Conservation (phyloP, 2,329 filamentous ascomycete genomes). For the Corynespora cassiicola region DNA sequence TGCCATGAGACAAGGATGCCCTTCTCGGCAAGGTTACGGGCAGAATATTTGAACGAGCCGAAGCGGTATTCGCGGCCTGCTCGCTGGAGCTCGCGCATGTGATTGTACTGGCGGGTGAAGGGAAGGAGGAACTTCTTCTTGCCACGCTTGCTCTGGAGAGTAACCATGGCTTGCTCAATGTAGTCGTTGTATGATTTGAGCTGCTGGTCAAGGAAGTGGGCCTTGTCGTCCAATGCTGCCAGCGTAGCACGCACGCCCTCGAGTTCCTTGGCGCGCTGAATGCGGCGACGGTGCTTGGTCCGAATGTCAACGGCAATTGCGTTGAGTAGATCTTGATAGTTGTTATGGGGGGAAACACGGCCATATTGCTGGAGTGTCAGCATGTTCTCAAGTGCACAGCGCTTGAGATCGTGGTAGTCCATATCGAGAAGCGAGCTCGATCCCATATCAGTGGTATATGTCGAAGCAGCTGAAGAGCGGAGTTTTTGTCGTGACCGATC, state of each 20-base stretch:
- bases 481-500: conserved; percentile 65
- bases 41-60: conserved; percentile 96
- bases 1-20: conserved; percentile 93
- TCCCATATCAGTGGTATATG: conserved; percentile 65
- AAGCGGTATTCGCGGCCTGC: conserved; percentile 95
- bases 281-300: conserved; percentile 90
- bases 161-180: conserved; percentile 97
- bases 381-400: conserved; percentile 91
- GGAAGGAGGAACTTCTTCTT: conserved; percentile 94
- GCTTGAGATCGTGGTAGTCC: conserved; percentile 91
- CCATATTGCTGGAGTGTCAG: conserved; percentile 86
- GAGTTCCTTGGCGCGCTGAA: conserved; percentile 89
- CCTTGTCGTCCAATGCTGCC: conserved; percentile 80
- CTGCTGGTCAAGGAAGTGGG: conserved; percentile 90
- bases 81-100: conserved; percentile 92
- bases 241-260: conserved; percentile 82
- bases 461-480: conserved; percentile 85
- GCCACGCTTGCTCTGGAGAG: conserved; percentile 94
- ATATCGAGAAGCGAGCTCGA: conserved; percentile 76
- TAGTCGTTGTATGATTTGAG: conserved; percentile 99
- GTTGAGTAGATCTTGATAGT: conserved; percentile 98
- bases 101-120: conserved; percentile 98
- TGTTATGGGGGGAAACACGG: conserved; percentile 83
- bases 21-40: conserved; percentile 86
- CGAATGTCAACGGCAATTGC: conserved; percentile 96